These are phyloP conservation scores for Hortaea werneckii DNA, from an alignment of 2,329 filamentous ascomycete genomes.

Conservation along the genomic window DNA sequence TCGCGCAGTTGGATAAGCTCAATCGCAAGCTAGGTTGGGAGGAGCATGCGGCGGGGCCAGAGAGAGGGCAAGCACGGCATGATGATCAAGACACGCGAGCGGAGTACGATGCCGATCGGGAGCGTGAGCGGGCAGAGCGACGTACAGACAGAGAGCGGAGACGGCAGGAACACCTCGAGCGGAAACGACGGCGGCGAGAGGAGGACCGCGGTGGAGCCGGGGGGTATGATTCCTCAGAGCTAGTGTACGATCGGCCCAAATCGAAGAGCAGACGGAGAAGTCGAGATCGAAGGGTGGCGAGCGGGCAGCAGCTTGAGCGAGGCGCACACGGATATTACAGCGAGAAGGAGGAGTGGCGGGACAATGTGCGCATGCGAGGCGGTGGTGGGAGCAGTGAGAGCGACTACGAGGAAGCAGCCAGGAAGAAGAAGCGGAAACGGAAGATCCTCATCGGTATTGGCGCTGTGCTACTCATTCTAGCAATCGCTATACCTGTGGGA, in stretches of 20 bases:
- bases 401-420: slow-evolving; percentile 30
- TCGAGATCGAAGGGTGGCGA: slow-evolving; percentile 30
- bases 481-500: slow-evolving; percentile 38
- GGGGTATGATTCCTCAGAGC: neutral
- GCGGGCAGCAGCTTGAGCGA: slow-evolving; percentile 36
- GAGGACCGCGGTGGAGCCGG: slow-evolving; percentile 25
- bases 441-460: slow-evolving; percentile 35
- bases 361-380: slow-evolving; percentile 34
- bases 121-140: slow-evolving; percentile 30
- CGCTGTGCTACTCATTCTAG: slow-evolving; percentile 31
- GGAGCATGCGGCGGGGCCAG: slow-evolving; percentile 30
- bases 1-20: slow-evolving; percentile 56
- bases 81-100: slow-evolving; percentile 25
- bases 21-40: slow-evolving; percentile 46
- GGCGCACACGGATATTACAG: slow-evolving; percentile 28
- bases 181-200: slow-evolving; percentile 35
- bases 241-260: neutral
- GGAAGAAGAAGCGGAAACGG: slow-evolving; percentile 43
- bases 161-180: slow-evolving; percentile 22
- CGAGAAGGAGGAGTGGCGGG: slow-evolving; percentile 29
- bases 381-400: slow-evolving; percentile 25
- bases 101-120: slow-evolving; percentile 20
- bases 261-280: slow-evolving; percentile 6
- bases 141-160: slow-evolving; percentile 16
- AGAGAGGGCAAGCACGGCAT: slow-evolving; percentile 28